These are phyloP conservation scores for Gossypium turneri DNA, from an alignment of 345 rosid species.

Conservation along the genomic window DNA sequence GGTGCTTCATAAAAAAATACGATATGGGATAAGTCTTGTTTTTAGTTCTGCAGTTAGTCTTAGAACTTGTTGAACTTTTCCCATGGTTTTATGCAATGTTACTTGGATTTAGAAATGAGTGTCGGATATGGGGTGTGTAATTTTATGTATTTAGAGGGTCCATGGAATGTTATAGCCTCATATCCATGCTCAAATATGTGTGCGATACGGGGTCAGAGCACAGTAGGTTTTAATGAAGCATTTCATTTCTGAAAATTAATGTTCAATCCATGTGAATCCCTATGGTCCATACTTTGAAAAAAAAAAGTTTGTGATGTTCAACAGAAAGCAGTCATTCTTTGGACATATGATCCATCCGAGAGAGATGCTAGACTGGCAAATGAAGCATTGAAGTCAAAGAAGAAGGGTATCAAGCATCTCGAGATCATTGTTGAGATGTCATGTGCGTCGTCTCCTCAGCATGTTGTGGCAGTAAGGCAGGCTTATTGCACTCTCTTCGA, in stretches of 20 bases:
- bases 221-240: background rate
- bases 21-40: background rate
- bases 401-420: conserved; percentile 39
- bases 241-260: background rate
- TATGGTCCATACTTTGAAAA: background rate
- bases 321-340: conserved; percentile 70
- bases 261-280: background rate
- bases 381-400: conserved; percentile 44
- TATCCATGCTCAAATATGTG: background rate
- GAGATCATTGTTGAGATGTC: conserved; percentile 72
- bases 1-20: too few species aligned
- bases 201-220: background rate
- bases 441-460: conserved; percentile 67
- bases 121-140: background rate
- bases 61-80: background rate
- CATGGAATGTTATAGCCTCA: background rate
- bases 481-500: conserved; percentile 63
- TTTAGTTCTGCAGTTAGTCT: background rate
- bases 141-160: background rate
- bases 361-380: conserved; percentile 78
- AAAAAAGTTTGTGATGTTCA: background rate
- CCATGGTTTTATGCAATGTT: background rate
- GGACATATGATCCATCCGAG: conserved; percentile 75
- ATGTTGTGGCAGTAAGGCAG: conserved; percentile 68
- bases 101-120: background rate